These are phyloP conservation scores for Furculomyces boomerangus DNA, from an alignment of 371 early-diverging fungal genomes.

Conservation along the genomic window DNA sequence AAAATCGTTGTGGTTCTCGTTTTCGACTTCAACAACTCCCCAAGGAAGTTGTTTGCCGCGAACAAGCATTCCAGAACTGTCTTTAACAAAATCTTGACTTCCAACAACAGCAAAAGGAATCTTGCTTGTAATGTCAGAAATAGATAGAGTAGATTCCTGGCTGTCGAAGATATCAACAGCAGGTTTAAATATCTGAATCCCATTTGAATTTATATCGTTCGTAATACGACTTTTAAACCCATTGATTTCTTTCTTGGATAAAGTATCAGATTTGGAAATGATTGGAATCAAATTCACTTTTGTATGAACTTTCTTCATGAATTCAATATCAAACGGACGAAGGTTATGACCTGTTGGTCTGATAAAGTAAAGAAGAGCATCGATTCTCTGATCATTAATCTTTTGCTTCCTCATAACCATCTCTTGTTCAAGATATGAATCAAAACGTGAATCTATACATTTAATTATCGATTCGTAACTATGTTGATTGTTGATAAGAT, in stretches of 20 bases:
- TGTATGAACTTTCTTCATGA: constrained; percentile 85
- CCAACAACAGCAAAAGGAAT: constrained; percentile 95
- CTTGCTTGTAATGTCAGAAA: constrained; percentile 66
- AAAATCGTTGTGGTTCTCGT: constrained; percentile 86
- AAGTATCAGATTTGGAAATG: constrained; percentile 62
- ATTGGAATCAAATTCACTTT: constrained; percentile 94
- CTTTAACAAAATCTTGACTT: constrained; percentile 65
- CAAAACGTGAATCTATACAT: constrained; percentile 91
- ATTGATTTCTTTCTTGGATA: constrained; percentile 46
- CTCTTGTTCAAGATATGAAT: constrained; percentile 80
- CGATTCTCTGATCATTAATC: constrained; percentile 86
- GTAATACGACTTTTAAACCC: constrained; percentile 76
- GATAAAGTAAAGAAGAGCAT: constrained; percentile 97
- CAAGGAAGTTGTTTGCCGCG: constrained; percentile 91
- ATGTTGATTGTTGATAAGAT: constrained; percentile 74
- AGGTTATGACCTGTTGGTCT: constrained; percentile 90
- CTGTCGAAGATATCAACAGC: constrained; percentile 80
- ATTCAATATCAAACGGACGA: constrained; percentile 90
- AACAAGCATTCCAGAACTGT: constrained; percentile 56
- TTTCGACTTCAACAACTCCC: constrained; percentile 95
- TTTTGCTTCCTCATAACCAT: constrained; percentile 47
- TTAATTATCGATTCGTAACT: constrained; percentile 93
- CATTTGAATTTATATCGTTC: constrained; percentile 86
- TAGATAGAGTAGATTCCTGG: constrained; percentile 57
- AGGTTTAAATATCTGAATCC: constrained; percentile 77